Evolutionary conservation across 768 basidiomycete genomes (phyloP), one percentile per base, ranked within the genome.

Genomic region (Boletus tylopilopsis): DNA sequence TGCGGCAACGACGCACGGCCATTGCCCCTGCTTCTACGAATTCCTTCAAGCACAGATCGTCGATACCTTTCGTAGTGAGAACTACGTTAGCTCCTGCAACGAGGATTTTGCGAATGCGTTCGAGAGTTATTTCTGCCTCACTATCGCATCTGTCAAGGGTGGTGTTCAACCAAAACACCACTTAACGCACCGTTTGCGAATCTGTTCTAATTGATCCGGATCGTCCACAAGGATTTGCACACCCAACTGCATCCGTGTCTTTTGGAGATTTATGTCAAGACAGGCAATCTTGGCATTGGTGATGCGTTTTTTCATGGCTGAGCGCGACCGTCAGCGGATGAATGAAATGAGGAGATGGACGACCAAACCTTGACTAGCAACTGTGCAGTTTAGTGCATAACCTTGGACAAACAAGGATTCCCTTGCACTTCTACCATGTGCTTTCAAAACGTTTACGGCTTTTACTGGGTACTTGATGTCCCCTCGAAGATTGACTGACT

Each of bases 391-490:
- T 53, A 99, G 72, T 30, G 96, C 96, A 72, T 98, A 99, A 33
- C 96, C 96, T 62, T 88, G 89, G 41, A 99, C 89, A 66, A 88
- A 94, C 53, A 96, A 63, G 36, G 94, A 97, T 68, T 99, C 96
- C 56, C 94, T 79, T 21, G 96, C 91, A 66, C 92, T 94, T 71
- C 83, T 85, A 46, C 96, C 96, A 60, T 99, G 96, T 3, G 96
- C 96, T 71, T 99, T 99, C 59, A 99, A 77, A 24, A 98, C 83
- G 64, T 99, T 99, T 56, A 99, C 96, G 5, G 96, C 96, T 71
- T 99, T 98, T 53, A 99, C 96, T 6, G 96, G 96, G 71, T 98
- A 99, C 70, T 97, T 98, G 64, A 89, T 86, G 66, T 99, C 96
- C 25, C 96, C 96, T 45, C 93, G 82, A 55, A 85, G 72, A 68